Base-by-base conservation (phyloP, 1,284 basidiomycete species). In the Inonotus hispidus region DNA sequence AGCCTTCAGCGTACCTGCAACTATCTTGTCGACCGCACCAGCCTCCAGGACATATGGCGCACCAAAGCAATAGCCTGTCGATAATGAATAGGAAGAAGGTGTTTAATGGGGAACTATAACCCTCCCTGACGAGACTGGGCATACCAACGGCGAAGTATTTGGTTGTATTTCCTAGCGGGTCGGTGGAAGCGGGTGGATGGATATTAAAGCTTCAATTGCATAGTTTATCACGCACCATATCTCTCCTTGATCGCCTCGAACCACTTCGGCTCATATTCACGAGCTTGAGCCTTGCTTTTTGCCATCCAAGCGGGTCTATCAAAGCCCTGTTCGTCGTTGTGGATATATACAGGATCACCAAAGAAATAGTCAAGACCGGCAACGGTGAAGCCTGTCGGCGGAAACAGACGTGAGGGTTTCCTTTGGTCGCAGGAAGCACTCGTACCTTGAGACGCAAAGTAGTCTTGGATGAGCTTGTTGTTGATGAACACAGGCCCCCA, bases 311-410 rank as follows among this genome's bases (percentile, higher is more conserved):
- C 68, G 2, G 64, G 43, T 19, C 74, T 69, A 63, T 78, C 72
- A 55, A 79, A 82, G 23, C 66, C 75, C 7, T 73, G 70, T 53
- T 77, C 71, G 38, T 71, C 70, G 14, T 75, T 70, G n/a, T 75
- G 68, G 19, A 72, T 58, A 1, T 66, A 63, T 47, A 82, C 61
- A 7, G 76, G 71, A 61, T 84, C 81, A 5, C 83, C 83, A 63
- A 82, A 75, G 68, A 84, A 82, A 67, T 82, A 84, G 63, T 84
- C 83, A 39, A 78, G 69, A 1, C 81, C 82, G 8, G 82, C 69
- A 1, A 84, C 81, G 50, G 73, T 71, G 68, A 77, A 83, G 0
- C 83, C 82, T 84, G 57, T 55, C 4, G 13, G 60, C 5, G 25
- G 3, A 6, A 8, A 45, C n/a, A 53, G 29, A 27, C 10, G 37